Evolutionary conservation across 495 filamentous ascomycete genomes (phyloP).

Genomic region (Penicillium canescens): DNA sequence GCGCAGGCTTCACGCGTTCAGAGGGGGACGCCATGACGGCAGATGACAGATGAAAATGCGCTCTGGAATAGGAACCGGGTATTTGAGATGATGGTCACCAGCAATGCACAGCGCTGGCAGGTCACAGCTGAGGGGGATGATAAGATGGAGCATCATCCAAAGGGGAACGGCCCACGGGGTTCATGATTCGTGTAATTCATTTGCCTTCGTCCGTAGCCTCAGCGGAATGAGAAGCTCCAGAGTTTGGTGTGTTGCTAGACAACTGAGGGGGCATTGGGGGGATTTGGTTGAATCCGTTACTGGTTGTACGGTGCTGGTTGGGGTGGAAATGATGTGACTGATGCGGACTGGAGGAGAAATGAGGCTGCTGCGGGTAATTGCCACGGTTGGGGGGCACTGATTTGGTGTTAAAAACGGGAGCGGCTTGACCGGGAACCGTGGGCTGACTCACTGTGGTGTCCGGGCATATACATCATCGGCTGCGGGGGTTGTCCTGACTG

Average conservation of each 20-base stretch:
- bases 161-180: conserved; percentile 7
- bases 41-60: conserved; percentile 1
- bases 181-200: conserved; percentile 40
- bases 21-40: not conserved
- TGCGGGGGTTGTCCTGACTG: conserved; percentile 67
- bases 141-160: conserved; percentile 5
- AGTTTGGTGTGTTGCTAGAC: conserved; percentile 39
- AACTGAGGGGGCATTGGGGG: conserved; percentile 50
- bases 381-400: conserved; percentile 59
- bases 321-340: conserved; percentile 66
- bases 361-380: conserved; percentile 58
- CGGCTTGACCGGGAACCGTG: not conserved
- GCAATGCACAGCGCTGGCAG: not conserved
- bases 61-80: not conserved
- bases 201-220: conserved; percentile 57
- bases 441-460: conserved; percentile 65
- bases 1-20: not conserved
- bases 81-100: not conserved
- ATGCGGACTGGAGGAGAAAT: conserved; percentile 65
- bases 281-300: conserved; percentile 58
- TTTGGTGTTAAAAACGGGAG: conserved; percentile 26
- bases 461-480: conserved; percentile 66
- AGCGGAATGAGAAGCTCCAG: conserved; percentile 37
- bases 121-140: conserved; percentile 4
- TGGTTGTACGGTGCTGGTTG: conserved; percentile 58